Conservation (phyloP, 495 filamentous ascomycete genomes). For the Xylaria venustula region DNA sequence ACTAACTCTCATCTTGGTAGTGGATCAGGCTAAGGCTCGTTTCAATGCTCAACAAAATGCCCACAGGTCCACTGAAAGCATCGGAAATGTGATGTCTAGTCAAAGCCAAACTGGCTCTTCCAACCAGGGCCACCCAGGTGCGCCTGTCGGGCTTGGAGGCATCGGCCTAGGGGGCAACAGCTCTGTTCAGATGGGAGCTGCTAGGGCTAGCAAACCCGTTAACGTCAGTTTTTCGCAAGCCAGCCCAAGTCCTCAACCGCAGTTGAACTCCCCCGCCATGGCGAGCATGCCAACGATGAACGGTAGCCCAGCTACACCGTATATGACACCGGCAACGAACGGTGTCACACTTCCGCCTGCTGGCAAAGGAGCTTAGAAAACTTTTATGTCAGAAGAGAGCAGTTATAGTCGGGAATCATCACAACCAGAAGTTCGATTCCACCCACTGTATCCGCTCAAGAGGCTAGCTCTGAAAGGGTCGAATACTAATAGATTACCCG, state of each 20-base stretch:
- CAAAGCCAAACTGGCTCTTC: constrained; percentile 12
- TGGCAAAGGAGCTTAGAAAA: constrained; percentile 24
- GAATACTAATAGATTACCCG: not conserved
- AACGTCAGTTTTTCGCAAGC: constrained; percentile 9
- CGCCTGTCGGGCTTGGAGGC: constrained; percentile 29
- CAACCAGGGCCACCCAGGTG: constrained; percentile 24
- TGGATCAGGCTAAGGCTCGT: constrained; percentile 47
- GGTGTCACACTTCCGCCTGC: constrained; percentile 13
- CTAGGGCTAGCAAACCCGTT: constrained; percentile 20
- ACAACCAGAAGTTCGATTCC: constrained; percentile 5
- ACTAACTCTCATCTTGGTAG: constrained; percentile 29
- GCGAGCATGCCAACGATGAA: constrained; percentile 14
- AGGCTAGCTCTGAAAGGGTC: not conserved
- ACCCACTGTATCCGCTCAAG: constrained; percentile 12
- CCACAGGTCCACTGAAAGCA: constrained; percentile 24
- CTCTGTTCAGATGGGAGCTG: constrained; percentile 22
- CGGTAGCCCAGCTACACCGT: constrained; percentile 16
- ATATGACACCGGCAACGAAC: constrained; percentile 14
- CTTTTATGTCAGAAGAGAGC: constrained; percentile 11
- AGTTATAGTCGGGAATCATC: not conserved
- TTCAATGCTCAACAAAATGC: constrained; percentile 40
- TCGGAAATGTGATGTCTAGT: constrained; percentile 23
- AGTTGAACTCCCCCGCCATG: constrained; percentile 14
- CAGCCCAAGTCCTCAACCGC: constrained; percentile 22
- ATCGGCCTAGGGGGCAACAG: constrained; percentile 29